These are phyloP conservation scores for Penicillium taxi DNA, from an alignment of 495 filamentous ascomycete species.

Conservation along the genomic window DNA sequence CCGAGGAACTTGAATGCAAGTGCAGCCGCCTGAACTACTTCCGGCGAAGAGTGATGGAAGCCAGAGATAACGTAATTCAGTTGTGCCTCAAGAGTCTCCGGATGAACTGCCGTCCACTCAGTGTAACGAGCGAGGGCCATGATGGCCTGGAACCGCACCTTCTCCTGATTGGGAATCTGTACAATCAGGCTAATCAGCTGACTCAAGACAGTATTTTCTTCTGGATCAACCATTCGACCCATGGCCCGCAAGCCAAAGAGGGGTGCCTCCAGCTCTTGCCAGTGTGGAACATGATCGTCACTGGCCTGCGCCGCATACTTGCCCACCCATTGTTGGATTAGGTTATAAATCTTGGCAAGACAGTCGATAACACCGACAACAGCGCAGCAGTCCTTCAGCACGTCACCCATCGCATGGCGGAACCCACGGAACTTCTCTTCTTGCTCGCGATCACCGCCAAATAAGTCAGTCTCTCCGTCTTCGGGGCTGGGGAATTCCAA, in stretches of 20 bases:
- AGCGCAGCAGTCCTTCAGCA: conserved; percentile 93
- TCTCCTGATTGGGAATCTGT: conserved; percentile 91
- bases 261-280: conserved; percentile 93
- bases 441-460: conserved; percentile 89
- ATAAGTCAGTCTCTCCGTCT: conserved; percentile 71
- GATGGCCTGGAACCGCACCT: conserved; percentile 91
- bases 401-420: conserved; percentile 94
- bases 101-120: conserved; percentile 92
- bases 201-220: conserved; percentile 76
- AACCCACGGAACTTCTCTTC: conserved; percentile 98
- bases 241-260: conserved; percentile 93
- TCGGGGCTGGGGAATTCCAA: conserved; percentile 82
- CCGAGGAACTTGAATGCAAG: conserved; percentile 96
- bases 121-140: conserved; percentile 96
- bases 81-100: conserved; percentile 82
- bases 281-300: conserved; percentile 73
- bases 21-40: conserved; percentile 84
- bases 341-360: conserved; percentile 72
- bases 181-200: conserved; percentile 88
- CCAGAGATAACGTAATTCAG: conserved; percentile 89
- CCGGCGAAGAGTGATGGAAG: conserved; percentile 75
- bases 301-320: conserved; percentile 69
- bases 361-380: conserved; percentile 90
- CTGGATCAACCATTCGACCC: conserved; percentile 89
- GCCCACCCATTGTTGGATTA: conserved; percentile 80